A percentile compares a stretch with the other conserved stretches of the same genome.
These are phyloP conservation scores for Trapa incisa DNA, from an alignment of 345 rosid genomes.

Conservation along the genomic window DNA sequence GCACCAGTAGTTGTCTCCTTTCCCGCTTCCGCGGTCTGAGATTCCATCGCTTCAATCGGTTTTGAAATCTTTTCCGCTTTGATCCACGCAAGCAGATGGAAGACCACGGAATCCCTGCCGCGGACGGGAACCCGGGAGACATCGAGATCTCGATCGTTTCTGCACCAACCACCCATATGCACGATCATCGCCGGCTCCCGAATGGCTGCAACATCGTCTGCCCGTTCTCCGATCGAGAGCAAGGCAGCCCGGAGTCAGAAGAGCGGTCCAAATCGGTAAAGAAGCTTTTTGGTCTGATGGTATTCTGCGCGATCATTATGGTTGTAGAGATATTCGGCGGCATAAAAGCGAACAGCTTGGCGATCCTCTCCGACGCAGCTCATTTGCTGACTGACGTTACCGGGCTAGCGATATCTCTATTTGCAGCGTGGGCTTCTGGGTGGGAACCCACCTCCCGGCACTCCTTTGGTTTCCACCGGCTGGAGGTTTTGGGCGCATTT, in stretches of 20 bases:
- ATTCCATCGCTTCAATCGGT: background rate
- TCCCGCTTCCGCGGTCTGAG: background rate
- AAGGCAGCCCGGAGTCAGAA: constrained; percentile 21
- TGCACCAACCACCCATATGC: constrained; percentile 11
- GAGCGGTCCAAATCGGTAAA: constrained; percentile 33
- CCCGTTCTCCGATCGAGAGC: constrained; percentile 37
- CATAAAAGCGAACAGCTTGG: constrained; percentile 65
- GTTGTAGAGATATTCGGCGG: constrained; percentile 62
- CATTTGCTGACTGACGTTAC: constrained; percentile 66
- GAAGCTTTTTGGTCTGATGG: constrained; percentile 41
- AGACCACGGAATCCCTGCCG: constrained; percentile 9
- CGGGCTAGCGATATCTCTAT: constrained; percentile 56
- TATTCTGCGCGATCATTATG: constrained; percentile 40
- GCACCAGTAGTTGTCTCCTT: background rate
- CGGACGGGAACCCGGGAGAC: constrained; percentile 12
- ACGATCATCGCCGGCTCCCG: constrained; percentile 16
- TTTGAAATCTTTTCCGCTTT: background rate
- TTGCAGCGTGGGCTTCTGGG: constrained; percentile 66
- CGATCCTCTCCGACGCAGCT: constrained; percentile 72
- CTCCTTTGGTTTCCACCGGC: constrained; percentile 60
- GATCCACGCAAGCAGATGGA: constrained; percentile 34
- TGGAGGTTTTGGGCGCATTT: constrained; percentile 75
- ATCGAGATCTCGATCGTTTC: constrained; percentile 28
- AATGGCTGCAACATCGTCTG: constrained; percentile 21
- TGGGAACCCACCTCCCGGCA: constrained; percentile 58